Base-by-base conservation (phyloP, 108 stramenopile genomes). In the Cylindrotheca fusiformis region DNA sequence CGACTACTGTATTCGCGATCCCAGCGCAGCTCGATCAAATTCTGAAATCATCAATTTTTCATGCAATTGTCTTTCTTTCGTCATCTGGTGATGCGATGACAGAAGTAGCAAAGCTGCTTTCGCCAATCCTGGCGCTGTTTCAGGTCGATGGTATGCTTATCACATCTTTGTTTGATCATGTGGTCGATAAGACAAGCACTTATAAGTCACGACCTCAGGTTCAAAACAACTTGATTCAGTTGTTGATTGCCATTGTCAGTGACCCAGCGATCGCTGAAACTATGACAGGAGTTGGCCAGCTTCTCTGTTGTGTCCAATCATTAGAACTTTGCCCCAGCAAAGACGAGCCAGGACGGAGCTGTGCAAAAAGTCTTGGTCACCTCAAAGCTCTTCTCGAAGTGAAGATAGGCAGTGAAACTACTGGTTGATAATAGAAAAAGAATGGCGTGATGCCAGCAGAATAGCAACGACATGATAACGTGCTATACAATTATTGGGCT, bases 151-250 rank as follows among this genome's bases (percentile, higher is more conserved):
- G 14, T 6, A 14, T 41, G 6, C 36, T 41, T 14, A 6, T 41
- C 14, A 10, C 14, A 14, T 41, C 36, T 10, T 14, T 41, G 6
- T 41, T 41, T 41, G 36, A 41, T 14, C 36, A 14, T 10, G 14
- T 41, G 10, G 36, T 41, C 36, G 36, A 41, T 14, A 41, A 41
- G 36, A 14, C 14, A 6, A 14, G 10, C 14, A 14, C 6, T 14
- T 41, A 41, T 14, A 41, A 41, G 36, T 10, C 36, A 6, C 6
- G 14, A 14, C 36, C 6, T 10, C 36, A 41, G 10, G 46, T 48
- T 5, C 60, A 48, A 29, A 61, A 61, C 2, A 61, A 61, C 25
- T 2, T 61, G 17, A 5, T 48, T 19, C 47, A 20, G 17, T 3
- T 61, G 21, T 48, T 61, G 45, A 25, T 48, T 2, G 26, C 27